Conservation (phyloP, 1,284 basidiomycete species). For the Lentinula novae-zelandiae region DNA sequence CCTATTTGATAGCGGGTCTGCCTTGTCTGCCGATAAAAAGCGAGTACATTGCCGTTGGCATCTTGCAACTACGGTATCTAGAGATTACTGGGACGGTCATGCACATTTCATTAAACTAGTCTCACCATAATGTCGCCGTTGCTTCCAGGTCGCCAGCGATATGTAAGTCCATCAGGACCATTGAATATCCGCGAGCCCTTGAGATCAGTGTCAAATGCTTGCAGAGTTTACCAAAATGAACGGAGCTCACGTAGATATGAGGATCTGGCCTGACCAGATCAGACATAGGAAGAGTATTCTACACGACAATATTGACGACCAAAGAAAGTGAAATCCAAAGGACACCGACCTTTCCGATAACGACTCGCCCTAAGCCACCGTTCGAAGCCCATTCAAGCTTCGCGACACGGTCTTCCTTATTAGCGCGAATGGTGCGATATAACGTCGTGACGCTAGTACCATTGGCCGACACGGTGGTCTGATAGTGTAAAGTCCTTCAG, state of each 20-base stretch:
- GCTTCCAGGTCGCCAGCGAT: constrained; percentile 68
- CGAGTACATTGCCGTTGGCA: constrained; percentile 61
- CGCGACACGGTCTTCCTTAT: constrained; percentile 80
- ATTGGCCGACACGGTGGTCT: constrained; percentile 61
- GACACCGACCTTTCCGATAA: constrained; percentile 69
- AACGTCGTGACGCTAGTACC: constrained; percentile 72
- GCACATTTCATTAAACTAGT: constrained; percentile 12
- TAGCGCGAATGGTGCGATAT: constrained; percentile 70
- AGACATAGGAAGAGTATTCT: constrained; percentile 76
- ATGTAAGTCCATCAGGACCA: constrained; percentile 75
- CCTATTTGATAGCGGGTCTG: constrained; percentile 77
- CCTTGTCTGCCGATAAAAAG: constrained; percentile 72
- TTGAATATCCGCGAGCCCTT: constrained; percentile 68
- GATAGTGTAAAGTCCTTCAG: constrained; percentile 17
- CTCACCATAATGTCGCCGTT: constrained; percentile 63
- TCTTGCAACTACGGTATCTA: constrained; percentile 59
- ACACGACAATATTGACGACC: constrained; percentile 18
- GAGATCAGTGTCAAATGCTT: constrained; percentile 4
- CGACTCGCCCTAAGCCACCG: constrained; percentile 74
- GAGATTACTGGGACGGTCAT: not conserved
- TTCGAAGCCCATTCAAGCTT: constrained; percentile 80
- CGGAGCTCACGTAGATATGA: constrained; percentile 46
- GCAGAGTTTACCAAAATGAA: not conserved
- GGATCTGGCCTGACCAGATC: constrained; percentile 70
- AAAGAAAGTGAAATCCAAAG: constrained; percentile 6